These are phyloP conservation scores for Trypanosomatidae sp. DNA, from an alignment of 208 protist genomes.

Conservation along the genomic window DNA sequence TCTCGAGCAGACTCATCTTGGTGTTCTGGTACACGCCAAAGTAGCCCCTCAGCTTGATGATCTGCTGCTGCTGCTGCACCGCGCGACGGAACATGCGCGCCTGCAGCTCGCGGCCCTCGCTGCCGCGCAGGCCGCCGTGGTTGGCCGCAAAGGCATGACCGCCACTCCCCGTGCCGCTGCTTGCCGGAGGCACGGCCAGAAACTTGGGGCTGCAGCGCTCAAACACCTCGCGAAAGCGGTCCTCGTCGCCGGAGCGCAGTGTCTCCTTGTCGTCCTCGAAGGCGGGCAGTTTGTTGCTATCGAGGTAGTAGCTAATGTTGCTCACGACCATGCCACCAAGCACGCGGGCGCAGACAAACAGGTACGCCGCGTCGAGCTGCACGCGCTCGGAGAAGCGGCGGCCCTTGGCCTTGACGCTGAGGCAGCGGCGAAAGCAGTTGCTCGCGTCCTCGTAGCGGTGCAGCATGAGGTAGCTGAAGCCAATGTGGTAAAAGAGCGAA, in stretches of 20 bases:
- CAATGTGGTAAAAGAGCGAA: slow-evolving; percentile 75
- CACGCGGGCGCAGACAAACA: slow-evolving; percentile 72
- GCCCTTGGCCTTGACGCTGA: slow-evolving; percentile 44
- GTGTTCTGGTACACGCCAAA: slow-evolving; percentile 85
- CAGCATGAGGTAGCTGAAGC: slow-evolving; percentile 88
- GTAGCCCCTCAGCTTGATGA: slow-evolving; percentile 79
- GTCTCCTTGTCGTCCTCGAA: slow-evolving; percentile 82
- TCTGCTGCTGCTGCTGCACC: slow-evolving; percentile 84
- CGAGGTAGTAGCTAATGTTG: slow-evolving; percentile 51
- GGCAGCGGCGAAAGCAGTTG: slow-evolving; percentile 62
- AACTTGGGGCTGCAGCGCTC: slow-evolving; percentile 87
- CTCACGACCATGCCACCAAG: slow-evolving; percentile 64
- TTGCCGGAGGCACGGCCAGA: slow-evolving; percentile 45
- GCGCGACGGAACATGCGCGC: slow-evolving; percentile 79
- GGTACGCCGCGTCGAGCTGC: slow-evolving; percentile 65
- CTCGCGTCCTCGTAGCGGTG: slow-evolving; percentile 82
- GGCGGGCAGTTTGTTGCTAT: slow-evolving; percentile 23
- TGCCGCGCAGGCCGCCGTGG: slow-evolving; percentile 60
- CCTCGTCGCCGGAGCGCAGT: slow-evolving; percentile 67
- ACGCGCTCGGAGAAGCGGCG: slow-evolving; percentile 77
- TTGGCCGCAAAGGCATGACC: no score
- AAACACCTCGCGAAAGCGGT: slow-evolving; percentile 85
- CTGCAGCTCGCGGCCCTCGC: slow-evolving; percentile 79
- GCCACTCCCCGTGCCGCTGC: slow-evolving; percentile 14
- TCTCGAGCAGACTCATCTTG: slow-evolving; percentile 66